Base-by-base conservation (phyloP, 139 green algal species). In the Asterochloris erici region DNA sequence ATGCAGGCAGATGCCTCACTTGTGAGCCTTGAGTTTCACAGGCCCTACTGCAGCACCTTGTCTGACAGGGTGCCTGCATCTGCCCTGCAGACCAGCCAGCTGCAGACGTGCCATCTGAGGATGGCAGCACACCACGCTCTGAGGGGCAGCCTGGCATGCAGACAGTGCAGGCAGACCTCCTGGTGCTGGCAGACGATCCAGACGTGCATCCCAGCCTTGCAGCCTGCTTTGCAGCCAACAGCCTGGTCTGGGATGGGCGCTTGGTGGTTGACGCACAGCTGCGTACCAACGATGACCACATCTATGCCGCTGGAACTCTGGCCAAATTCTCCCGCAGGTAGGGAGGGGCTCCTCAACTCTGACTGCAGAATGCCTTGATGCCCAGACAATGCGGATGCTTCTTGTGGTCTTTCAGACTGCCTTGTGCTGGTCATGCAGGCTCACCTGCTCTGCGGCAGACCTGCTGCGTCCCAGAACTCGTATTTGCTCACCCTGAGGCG, bases 261-360 rank as follows among this genome's bases (percentile, higher is more conserved):
- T 47, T 95, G n/a, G 90, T 95, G 19, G 89, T 95, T 21, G 91
- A 95, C 83, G 84, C 63, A 11, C 28, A 38, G n/a, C 93, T 93
- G 82, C 71, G 85, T 28, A 93, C 89, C 26, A 91, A 85, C 74
- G 90, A 93, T 74, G 60, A 82, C 16, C 47, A 77, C 77, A 91
- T 95, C 76, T 92, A 89, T 74, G 92, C 84, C 12, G 90, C 86
- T 12, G 92, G 92, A 16, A 84, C 88, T 0, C 26, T 85, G 11
- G 88, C 90, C 28, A 92, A 92, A 79, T 91, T 94, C 61, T 93
- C 89, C 11, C 84, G 89, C 2, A 80, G 78, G 78, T 82, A 9
- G 66, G 66, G 4, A 26, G 38, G 6, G 38, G 38, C 21, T 24
- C 21, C 11, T 21, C 15, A 54, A 17, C 70, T 0, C 2, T n/a